Evolutionary conservation across 169 alveolate species (phyloP).

Genomic region (Plasmodium coatneyi): DNA sequence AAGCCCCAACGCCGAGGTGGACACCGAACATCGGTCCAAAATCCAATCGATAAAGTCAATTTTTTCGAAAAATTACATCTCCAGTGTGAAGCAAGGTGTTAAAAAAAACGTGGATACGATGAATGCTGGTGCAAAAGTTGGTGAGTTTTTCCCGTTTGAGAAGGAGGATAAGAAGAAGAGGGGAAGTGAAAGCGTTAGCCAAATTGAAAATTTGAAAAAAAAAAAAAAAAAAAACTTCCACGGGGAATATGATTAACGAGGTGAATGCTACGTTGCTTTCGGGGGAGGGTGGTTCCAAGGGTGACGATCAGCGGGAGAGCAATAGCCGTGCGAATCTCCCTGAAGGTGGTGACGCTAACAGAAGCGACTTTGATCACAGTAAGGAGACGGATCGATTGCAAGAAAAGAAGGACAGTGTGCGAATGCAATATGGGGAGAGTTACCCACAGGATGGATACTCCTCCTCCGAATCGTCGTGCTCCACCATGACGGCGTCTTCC

Average conservation of each 20-base stretch:
- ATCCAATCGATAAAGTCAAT: background rate
- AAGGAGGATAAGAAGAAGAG: conserved; percentile 37
- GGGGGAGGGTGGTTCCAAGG: background rate
- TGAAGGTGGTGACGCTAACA: background rate
- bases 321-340: background rate
- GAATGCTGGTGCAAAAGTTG: background rate
- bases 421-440: background rate
- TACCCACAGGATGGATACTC: background rate
- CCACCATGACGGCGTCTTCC: background rate
- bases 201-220: conserved; percentile 8
- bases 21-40: background rate
- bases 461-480: background rate
- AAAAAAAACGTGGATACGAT: background rate
- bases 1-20: background rate
- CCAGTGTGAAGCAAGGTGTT: background rate
- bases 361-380: background rate
- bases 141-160: conserved; percentile 17
- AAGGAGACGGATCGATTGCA: background rate
- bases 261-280: background rate
- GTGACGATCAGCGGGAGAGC: background rate
- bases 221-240: background rate
- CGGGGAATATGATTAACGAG: background rate
- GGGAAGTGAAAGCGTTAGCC: background rate
- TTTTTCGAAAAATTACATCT: conserved; percentile 4
- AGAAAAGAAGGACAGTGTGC: background rate